Percentiles rank a stretch among this genome's conserved stretches.
These are phyloP conservation scores for Draba incana DNA, from an alignment of 345 rosid species.

Conservation along the genomic window DNA sequence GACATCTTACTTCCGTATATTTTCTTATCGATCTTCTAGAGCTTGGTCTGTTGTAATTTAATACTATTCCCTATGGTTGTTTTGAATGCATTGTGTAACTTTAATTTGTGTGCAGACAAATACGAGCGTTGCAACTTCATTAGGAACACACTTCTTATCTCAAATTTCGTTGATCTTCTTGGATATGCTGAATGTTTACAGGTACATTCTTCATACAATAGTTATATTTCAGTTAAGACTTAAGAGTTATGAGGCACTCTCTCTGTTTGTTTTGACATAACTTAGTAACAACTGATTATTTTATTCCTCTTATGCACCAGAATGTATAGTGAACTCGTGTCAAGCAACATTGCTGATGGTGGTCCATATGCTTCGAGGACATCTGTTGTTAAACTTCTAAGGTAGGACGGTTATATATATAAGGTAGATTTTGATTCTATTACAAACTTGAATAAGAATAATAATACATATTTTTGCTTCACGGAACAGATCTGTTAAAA, in stretches of 20 bases:
- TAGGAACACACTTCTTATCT: conserved; percentile 80
- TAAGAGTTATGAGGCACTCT: background rate
- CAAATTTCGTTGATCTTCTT: conserved; percentile 88
- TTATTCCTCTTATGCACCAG: conserved; percentile 51
- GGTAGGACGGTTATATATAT: conserved; percentile 64
- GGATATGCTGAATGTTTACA: conserved; percentile 98
- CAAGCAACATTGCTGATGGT: conserved; percentile 86
- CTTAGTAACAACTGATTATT: background rate
- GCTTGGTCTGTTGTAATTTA: conserved; percentile 7
- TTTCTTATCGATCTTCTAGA: background rate
- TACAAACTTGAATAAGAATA: conserved; percentile 11
- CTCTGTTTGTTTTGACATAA: background rate
- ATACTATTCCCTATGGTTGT: background rate
- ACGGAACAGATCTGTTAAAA: conserved; percentile 84
- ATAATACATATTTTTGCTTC: conserved; percentile 26
- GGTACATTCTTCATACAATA: conserved; percentile 47
- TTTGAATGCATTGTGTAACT: background rate
- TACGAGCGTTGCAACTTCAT: conserved; percentile 89
- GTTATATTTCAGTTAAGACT: background rate
- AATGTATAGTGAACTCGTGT: conserved; percentile 99
- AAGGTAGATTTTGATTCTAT: conserved; percentile 20
- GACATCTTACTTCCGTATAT: background rate
- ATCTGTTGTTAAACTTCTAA: conserved; percentile 87
- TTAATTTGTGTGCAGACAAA: conserved; percentile 69
- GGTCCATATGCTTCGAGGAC: conserved; percentile 91